Percentiles rank a stretch among this genome's conserved stretches.
Evolutionary conservation across 345 rosid species (phyloP).

Genomic region (Populus nigra): DNA sequence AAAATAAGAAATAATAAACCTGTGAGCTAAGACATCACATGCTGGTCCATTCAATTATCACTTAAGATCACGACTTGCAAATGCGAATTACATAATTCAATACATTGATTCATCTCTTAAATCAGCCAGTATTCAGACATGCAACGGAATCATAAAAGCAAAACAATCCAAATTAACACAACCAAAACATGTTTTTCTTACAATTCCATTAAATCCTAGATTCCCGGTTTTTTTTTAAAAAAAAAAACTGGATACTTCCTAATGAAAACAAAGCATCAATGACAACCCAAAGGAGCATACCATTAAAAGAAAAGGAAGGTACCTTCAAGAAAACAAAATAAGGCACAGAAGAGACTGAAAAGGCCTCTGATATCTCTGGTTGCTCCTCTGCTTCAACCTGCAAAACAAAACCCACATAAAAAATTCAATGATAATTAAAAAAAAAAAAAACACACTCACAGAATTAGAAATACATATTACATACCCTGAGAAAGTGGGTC

Average conservation of each 20-base stretch:
- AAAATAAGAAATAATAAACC: background rate
- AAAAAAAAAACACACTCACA: no score
- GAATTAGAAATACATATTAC: background rate
- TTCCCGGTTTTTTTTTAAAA: background rate
- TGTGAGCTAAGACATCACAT: no score
- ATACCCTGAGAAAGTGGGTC: constrained; percentile 74
- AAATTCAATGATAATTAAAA: background rate
- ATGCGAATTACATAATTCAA: background rate
- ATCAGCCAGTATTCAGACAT: no score
- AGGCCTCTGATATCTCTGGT: constrained; percentile 82
- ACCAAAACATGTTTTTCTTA: background rate
- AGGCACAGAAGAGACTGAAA: constrained; percentile 86
- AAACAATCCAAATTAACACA: background rate
- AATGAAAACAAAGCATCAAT: background rate
- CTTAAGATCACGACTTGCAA: background rate
- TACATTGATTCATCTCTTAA: background rate
- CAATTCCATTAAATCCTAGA: background rate
- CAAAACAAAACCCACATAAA: constrained; percentile 4
- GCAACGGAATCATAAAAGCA: background rate
- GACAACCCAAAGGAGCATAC: background rate
- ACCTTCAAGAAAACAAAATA: constrained; percentile 90
- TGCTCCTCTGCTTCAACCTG: constrained; percentile 98
- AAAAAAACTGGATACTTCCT: background rate
- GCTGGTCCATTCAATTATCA: background rate
- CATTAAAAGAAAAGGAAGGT: background rate